Evolutionary conservation across 2,329 filamentous ascomycete species (phyloP), one percentile per base, ranked within the genome.

Genomic region (Pezicula rhizophila): DNA sequence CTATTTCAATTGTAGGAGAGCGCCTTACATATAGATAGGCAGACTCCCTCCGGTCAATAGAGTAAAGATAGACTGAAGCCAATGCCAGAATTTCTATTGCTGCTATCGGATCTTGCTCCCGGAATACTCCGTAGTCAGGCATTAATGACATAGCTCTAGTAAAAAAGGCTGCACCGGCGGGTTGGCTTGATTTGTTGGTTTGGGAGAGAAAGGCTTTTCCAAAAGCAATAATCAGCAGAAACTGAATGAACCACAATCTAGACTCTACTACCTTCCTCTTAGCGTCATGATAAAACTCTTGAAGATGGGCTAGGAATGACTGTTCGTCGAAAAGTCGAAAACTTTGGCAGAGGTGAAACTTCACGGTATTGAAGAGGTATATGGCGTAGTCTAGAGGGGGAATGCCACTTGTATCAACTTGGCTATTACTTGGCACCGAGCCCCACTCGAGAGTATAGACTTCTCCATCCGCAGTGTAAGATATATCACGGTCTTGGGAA

Each of bases 261-360:
- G 35, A 51, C 6, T 56, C 53, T 0, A 47, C 44, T 2, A 51
- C 59, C 39, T 60, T 60, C 28, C 54, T 26, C 4, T 50, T 40
- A 17, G 42, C 39, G 8, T 57, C 57, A 17, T 50, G 44, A 42
- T 65, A 65, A 40, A 65, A 63, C 8, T 57, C 52, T 2, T 57
- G 54, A 2, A 66, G 54, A 35, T 65, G 53, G 2, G 50, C 54
- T 0, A 56, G 48, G 28, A 70, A 68, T 2, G 50, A 50, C 0
- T 56, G 55, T 39, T 69, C 66, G 25, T 69, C 62, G 17, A 70
- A 64, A 1, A 70, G 58, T 0, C 61, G 57, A 39, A 67, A 70
- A 4, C 59, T 63, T 18, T 68, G 66, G 4, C 66, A 63, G 0
- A 70, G 60, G 14, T 70, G 68, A 20, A 69, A 70, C 14, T 68